A percentile compares a stretch with the other conserved stretches of the same genome.
These are phyloP conservation scores for Colletotrichum tanaceti DNA, from an alignment of 2,329 filamentous ascomycete genomes.

Conservation along the genomic window DNA sequence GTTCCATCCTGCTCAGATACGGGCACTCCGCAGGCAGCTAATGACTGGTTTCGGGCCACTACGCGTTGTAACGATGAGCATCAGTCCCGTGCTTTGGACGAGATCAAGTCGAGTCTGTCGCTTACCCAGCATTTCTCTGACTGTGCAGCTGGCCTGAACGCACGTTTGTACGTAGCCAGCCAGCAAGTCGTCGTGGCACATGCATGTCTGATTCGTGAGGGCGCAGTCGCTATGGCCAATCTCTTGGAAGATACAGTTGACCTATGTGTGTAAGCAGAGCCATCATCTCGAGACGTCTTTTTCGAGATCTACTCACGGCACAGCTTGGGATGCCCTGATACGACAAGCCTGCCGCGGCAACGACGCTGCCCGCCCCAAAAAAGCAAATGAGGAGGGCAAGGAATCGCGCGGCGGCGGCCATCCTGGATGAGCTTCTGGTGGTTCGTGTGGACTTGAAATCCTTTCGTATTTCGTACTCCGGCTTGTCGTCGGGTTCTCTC, in stretches of 20 bases:
- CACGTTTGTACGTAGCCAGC: constrained; percentile 26
- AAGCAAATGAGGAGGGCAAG: constrained; percentile 26
- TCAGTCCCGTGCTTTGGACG: background rate
- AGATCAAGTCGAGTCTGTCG: too few relatives aligned
- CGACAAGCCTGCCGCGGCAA: constrained; percentile 5
- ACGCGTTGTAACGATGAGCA: background rate
- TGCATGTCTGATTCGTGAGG: constrained; percentile 31
- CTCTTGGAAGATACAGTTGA: constrained; percentile 28
- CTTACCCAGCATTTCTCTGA: constrained; percentile 35
- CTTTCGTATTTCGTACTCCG: constrained; percentile 10
- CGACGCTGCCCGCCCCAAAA: constrained; percentile 1
- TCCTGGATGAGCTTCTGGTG: background rate
- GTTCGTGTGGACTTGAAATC: background rate
- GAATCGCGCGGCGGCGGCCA: constrained; percentile 20
- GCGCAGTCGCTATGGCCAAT: constrained; percentile 24
- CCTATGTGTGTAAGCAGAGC: constrained; percentile 11
- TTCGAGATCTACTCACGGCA: constrained; percentile 17
- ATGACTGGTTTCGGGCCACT: constrained; percentile 26
- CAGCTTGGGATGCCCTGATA: constrained; percentile 21
- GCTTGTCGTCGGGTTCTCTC: background rate
- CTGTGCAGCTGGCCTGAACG: constrained; percentile 27
- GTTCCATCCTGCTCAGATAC: background rate
- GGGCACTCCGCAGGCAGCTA: constrained; percentile 27
- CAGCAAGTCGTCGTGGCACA: constrained; percentile 25
- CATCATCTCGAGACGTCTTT: background rate